Conservation (phyloP, 2,329 filamentous ascomycete genomes). For the Graphilbum sp. region DNA sequence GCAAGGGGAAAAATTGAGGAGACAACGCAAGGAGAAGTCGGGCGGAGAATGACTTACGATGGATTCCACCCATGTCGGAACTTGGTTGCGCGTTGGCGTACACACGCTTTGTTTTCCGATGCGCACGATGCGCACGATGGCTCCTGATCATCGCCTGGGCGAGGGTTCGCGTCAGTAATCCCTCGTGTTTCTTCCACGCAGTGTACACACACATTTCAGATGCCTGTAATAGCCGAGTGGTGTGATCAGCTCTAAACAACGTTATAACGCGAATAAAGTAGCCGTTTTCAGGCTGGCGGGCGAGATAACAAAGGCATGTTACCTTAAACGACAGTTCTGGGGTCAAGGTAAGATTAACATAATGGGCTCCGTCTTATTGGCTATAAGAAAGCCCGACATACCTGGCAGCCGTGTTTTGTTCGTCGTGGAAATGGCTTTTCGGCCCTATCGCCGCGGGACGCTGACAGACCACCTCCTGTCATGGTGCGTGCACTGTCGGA, state of each 20-base stretch:
- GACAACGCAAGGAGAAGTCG: no score
- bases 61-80: constrained; percentile 2
- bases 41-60: not conserved
- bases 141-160: not conserved
- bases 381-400: no score
- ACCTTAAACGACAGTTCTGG: not conserved
- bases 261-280: no score
- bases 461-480: no score
- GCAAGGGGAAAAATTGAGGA: no score
- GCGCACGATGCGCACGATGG: not conserved
- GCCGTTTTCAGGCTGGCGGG: no score
- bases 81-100: not conserved
- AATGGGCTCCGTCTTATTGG: not conserved
- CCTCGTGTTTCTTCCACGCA: not conserved
- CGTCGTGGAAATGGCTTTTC: not conserved
- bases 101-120: not conserved
- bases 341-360: not conserved
- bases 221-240: no score
- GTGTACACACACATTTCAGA: not conserved
- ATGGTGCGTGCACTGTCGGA: no score
- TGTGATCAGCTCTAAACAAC: no score
- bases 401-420: not conserved
- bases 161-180: not conserved
- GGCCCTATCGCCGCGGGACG: not conserved
- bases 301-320: no score